Conservation (phyloP, 345 rosid genomes). For the Sisymbrium irio region DNA sequence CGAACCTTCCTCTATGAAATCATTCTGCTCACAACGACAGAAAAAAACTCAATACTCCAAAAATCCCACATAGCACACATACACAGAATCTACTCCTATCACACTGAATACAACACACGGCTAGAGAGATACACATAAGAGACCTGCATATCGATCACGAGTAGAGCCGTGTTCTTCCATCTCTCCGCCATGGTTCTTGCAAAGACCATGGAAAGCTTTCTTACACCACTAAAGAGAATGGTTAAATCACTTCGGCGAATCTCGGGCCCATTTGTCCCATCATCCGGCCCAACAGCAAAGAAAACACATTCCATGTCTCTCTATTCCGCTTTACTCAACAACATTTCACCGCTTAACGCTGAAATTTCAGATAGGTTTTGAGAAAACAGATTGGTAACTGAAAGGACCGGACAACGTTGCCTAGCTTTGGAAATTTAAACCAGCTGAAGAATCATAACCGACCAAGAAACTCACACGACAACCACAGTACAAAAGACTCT, state of each 20-base stretch:
- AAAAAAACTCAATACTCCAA: not conserved
- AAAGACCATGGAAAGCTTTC: not conserved
- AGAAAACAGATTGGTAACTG: not conserved
- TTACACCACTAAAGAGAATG: too few relatives aligned
- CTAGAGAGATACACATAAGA: not conserved
- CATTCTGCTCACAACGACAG: constrained; percentile 46
- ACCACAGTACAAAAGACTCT: not conserved
- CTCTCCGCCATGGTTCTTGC: constrained; percentile 46
- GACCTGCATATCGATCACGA: constrained; percentile 98
- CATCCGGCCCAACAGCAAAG: not conserved
- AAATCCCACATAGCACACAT: not conserved
- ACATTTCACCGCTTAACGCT: not conserved
- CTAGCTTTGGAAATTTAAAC: not conserved
- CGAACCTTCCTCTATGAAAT: constrained; percentile 58
- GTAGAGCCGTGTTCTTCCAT: constrained; percentile 69
- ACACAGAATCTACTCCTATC: not conserved
- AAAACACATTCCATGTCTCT: not conserved
- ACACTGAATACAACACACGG: too few relatives aligned
- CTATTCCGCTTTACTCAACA: not conserved
- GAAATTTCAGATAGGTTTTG: not conserved
- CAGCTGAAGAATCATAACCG: not conserved
- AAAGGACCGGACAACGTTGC: not conserved
- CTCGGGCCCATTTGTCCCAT: constrained; percentile 8
- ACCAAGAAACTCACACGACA: not conserved
- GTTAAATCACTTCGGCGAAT: too few relatives aligned